Conservation (phyloP, 768 basidiomycete species). For the Hirschioporus abietinus region DNA sequence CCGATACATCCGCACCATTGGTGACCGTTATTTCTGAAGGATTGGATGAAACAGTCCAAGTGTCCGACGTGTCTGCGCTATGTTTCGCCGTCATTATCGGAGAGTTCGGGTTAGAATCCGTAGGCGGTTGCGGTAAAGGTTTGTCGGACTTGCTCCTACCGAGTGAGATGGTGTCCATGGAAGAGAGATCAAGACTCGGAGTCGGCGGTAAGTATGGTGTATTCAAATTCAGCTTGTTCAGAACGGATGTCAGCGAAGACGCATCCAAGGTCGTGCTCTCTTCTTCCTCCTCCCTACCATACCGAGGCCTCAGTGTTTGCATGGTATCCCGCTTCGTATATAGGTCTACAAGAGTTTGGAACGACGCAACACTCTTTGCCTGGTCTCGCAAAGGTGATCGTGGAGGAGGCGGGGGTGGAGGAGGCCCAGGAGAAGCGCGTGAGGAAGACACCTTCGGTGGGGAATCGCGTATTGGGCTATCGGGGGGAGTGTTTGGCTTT, state of each 20-base stretch:
- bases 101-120: background rate
- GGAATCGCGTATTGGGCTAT: background rate
- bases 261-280: background rate
- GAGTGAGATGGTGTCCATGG: background rate
- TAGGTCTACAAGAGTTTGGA: background rate
- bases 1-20: background rate
- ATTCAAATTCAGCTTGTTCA: background rate
- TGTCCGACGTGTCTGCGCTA: background rate
- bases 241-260: background rate
- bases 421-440: background rate
- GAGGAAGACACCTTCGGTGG: background rate
- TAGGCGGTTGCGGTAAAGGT: background rate
- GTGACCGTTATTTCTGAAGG: background rate
- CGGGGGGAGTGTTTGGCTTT: background rate
- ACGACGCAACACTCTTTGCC: background rate
- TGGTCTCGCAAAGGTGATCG: background rate
- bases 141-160: background rate
- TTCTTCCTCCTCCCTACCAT: background rate
- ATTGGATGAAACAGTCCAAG: background rate
- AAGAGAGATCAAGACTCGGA: background rate
- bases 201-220: background rate
- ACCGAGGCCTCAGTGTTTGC: background rate
- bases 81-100: background rate
- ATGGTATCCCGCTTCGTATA: constrained; percentile 4
- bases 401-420: constrained; percentile 4